Evolutionary conservation across 352 stramenopile species (phyloP), one percentile per base, ranked within the genome.

Genomic region (Phytophthora foliorum): DNA sequence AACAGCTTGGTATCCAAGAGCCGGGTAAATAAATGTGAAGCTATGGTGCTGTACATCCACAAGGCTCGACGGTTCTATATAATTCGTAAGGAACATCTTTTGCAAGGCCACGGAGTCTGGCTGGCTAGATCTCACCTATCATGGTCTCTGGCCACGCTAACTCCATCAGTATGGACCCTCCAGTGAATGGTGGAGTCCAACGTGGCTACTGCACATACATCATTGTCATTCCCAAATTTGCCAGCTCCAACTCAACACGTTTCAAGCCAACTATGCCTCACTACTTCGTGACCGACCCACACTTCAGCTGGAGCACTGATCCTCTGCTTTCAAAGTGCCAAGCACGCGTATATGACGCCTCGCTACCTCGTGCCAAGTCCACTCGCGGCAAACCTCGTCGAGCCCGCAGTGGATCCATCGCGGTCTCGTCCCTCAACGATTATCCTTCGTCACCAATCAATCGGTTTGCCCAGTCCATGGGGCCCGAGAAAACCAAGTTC

Each of bases 271-370:
- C 19, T 4, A 78, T 78, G 71, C 32, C 67, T 13, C 51, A 68
- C 27, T 78, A 75, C 38, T 69, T 67, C 27, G 61, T 49, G 19
- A 31, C 72, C 29, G 71, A 78, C 41, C 67, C 71, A 11, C 66
- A 60, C 17, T 68, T 67, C 57, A 72, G 66, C 60, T 22, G 72
- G 6, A 61, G 51, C 48, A 70, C 7, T 4, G 52, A 78, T 8
- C 41, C n/a, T 2, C 29, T 52, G 36, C 19, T 25, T 24, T 9
- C 19, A 31, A 59, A 19, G 19, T 44, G 19, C n/a, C 29, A 63
- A 19, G 25, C 29, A 8, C 42, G 55, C 32, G 13, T 58, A 13
- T 50, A 17, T 16, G 48, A 55, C 17, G 13, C 11, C 14, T 38
- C 57, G 25, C 29, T 54, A 24, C 34, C 55, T 31, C 19, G n/a